Conservation (phyloP, 2,329 filamentous ascomycete species). For the Apiospora pterosperma region DNA sequence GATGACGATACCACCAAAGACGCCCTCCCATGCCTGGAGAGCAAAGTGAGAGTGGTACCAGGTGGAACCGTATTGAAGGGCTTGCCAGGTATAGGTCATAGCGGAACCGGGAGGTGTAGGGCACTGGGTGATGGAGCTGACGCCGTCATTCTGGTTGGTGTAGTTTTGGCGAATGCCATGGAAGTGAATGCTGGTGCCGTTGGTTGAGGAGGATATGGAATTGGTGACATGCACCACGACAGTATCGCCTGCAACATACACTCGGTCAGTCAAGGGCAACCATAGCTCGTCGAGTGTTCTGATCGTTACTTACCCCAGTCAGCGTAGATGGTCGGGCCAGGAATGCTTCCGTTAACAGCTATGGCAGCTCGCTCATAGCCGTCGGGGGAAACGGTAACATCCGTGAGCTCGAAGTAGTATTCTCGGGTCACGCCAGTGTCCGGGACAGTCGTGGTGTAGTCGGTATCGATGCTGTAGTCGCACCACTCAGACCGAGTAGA, state of each 20-base stretch:
- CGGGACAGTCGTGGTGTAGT: slow-evolving; percentile 37
- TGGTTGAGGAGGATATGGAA: slow-evolving; percentile 46
- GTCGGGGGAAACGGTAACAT: slow-evolving; percentile 41
- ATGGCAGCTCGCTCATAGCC: slow-evolving; percentile 37
- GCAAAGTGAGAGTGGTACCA: slow-evolving; percentile 62
- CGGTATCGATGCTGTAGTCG: slow-evolving; percentile 44
- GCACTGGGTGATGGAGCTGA: slow-evolving; percentile 35
- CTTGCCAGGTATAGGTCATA: slow-evolving; percentile 54
- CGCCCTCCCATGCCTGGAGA: slow-evolving; percentile 43
- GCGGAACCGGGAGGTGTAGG: slow-evolving; percentile 47
- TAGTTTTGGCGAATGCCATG: slow-evolving; percentile 57
- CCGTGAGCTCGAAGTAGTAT: slow-evolving; percentile 39
- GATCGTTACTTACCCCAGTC: slow-evolving; percentile 49
- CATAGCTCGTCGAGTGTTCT: slow-evolving; percentile 12
- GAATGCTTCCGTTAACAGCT: slow-evolving; percentile 55
- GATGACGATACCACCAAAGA: slow-evolving; percentile 58
- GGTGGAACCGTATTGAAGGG: slow-evolving; percentile 45
- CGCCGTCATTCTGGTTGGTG: slow-evolving; percentile 13
- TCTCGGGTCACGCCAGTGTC: slow-evolving; percentile 49
- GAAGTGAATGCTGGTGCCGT: slow-evolving; percentile 61
- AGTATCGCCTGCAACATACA: too few species aligned
- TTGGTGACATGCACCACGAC: slow-evolving; percentile 51
- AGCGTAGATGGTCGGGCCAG: slow-evolving; percentile 54
- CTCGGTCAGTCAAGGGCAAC: slow-evolving; percentile 12
- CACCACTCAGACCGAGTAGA: slow-evolving; percentile 40